Evolutionary conservation across 768 basidiomycete species (phyloP), one percentile per base, ranked within the genome.

Genomic region (Hirschioporus abietinus): DNA sequence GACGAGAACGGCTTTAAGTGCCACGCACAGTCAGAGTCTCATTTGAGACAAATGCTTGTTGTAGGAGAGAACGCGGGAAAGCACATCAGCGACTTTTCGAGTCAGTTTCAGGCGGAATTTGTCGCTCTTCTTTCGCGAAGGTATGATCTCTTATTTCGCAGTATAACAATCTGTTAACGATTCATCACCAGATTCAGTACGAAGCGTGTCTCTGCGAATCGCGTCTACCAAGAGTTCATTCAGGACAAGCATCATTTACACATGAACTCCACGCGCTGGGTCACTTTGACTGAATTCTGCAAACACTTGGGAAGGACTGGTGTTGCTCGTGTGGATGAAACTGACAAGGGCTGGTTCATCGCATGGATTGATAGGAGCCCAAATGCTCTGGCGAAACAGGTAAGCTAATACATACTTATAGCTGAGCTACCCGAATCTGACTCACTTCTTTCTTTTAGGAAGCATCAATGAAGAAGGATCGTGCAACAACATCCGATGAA

Each of bases 1-100:
- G 93, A 99, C 77, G 97, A 99, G 81, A 99, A 99, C 77, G 97
- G 96, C 20, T 99, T 99, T 86, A 97, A 97, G 78, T 96, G 94
- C 76, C 95, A 98, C 76, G 85, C 88, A 18, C 84, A 86, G 65
- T 93, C 92, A 34, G 95, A 96, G 76, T 83, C 89, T 0, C 97
- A 99, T 78, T 81, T 99, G 36, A 87, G 97, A 1, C 95, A 98
- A 76, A 98, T 99, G 95, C 86, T 99, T 70, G 89, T 96, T 60
- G 94, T 98, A 63, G 97, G 96, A 52, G 95, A 99, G 78, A 82
- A 93, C 76, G 95, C 97, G 1, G 93, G 93, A 18, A 87, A 83
- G 71, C 93, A 99, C 75, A 99, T 99, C 70, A 82, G 90, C 65
- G 89, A 93, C 75, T 99, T 93, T 79, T 96, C 94, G 4, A 74